Evolutionary conservation across 2,329 filamentous ascomycete species (phyloP), one percentile per base, ranked within the genome.

Genomic region (Colletotrichum sp.): DNA sequence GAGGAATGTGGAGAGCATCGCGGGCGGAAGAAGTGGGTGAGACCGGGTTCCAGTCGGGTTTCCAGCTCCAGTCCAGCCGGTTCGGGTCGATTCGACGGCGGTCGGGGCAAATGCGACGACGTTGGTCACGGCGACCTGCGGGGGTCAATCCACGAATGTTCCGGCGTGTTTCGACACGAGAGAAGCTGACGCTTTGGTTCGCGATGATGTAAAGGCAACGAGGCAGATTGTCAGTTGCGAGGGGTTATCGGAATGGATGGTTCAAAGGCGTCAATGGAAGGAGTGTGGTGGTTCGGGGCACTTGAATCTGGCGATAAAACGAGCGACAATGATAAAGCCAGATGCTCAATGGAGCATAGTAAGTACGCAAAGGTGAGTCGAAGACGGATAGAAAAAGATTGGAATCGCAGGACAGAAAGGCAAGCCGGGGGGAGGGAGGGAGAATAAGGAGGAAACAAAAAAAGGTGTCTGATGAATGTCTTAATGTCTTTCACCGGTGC

Each of bases 1-100:
- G 24, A 81, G 75, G 58, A 77, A 71, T 68, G 77, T 66, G 64
- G 72, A 67, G 71, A 76, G 72, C 74, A 76, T 76, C 58, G 52
- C 61, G 63, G 32, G 68, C 48, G 34, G 64, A 21, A n/a, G 34
- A 30, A 15, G 52, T 58, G 72, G 68, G 64, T 36, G 73, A 75
- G 73, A 60, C 73, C 43, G 69, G 32, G 64, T 63, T 32, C 34
- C 61, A n/a, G 48, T 52, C 43, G 43, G 43, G 43, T 52, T 7
- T 52, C n/a, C n/a, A 30, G 21, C 60, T 66, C 58, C 28, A 43
- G 69, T 65, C 58, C 28, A 48, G 69, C 16, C 43, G 34, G 69
- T 48, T 52, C 64, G 65, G 55, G 13, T 61, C 65, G 55, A 36
- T 48, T 15, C 38, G 52, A 57, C 21, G 66, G 38, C 18, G 36